Evolutionary conservation across 805 yeast species (phyloP).

Genomic region (Starmerella floris): DNA sequence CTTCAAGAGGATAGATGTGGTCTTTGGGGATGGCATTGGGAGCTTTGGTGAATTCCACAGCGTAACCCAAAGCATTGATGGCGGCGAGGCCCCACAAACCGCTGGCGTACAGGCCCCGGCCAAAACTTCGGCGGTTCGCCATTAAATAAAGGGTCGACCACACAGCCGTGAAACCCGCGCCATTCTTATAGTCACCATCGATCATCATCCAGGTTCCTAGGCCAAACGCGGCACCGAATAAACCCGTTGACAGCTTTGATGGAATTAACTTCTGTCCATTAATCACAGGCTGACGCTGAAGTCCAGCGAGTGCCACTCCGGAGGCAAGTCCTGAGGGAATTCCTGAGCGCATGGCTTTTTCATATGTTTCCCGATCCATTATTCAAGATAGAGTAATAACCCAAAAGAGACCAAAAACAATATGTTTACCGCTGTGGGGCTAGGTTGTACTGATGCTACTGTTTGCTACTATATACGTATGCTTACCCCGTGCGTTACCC

Average conservation of each 20-base stretch:
- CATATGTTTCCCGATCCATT: slow-evolving; percentile 7
- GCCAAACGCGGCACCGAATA: slow-evolving; percentile 23
- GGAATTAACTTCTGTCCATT: slow-evolving; percentile 15
- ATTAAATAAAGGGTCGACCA: slow-evolving; percentile 21
- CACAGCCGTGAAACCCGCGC: slow-evolving; percentile 22
- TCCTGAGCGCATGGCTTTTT: slow-evolving; percentile 14
- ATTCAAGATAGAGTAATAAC: no score
- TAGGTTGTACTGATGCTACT: no score
- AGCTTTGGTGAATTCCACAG: slow-evolving; percentile 17
- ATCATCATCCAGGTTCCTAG: slow-evolving; percentile 23
- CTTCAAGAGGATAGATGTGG: no score
- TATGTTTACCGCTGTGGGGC: no score
- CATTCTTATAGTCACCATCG: slow-evolving; percentile 24
- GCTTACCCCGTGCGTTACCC: no score
- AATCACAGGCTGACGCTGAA: slow-evolving; percentile 14
- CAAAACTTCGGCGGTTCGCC: slow-evolving; percentile 18
- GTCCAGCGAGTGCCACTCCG: slow-evolving; percentile 16
- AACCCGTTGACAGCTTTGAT: slow-evolving; percentile 16
- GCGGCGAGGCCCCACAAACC: slow-evolving; percentile 12
- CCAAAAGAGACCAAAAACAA: no score
- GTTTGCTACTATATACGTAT: no score
- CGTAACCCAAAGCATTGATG: slow-evolving; percentile 18
- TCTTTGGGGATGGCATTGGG: slow-evolving; percentile 14
- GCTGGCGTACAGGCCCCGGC: slow-evolving; percentile 14
- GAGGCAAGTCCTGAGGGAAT: slow-evolving; percentile 19